These are phyloP conservation scores for Xylaria sp. DNA, from an alignment of 2,329 filamentous ascomycete genomes.

Conservation along the genomic window DNA sequence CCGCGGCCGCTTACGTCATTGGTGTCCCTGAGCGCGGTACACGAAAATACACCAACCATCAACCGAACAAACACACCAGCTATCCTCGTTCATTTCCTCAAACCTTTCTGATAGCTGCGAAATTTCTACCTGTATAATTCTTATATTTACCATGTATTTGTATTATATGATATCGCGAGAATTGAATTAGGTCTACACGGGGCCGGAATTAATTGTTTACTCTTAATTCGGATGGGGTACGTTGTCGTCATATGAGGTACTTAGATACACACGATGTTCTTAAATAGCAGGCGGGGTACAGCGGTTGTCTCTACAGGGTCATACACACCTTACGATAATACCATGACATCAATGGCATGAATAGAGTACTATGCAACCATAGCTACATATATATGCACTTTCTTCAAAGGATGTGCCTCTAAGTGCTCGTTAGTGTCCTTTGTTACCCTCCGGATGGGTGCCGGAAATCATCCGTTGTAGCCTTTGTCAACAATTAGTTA, in stretches of 20 bases:
- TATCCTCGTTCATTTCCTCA: not conserved
- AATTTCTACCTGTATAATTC: not conserved
- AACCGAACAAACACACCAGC: not conserved
- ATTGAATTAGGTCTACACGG: not conserved
- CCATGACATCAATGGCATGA: constrained; percentile 29
- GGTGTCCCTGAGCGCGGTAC: not conserved
- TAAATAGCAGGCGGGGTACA: constrained; percentile 24
- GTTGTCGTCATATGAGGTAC: constrained; percentile 2
- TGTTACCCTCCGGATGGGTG: constrained; percentile 1
- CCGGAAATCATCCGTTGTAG: not conserved
- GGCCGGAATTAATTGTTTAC: not conserved
- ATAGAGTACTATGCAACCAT: not conserved
- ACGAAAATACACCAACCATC: not conserved
- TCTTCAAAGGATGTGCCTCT: constrained; percentile 1
- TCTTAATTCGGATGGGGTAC: not conserved
- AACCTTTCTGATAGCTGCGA: not conserved
- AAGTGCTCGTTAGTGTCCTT: constrained; percentile 25
- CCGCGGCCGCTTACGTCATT: constrained; percentile 31
- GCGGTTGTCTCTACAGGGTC: not conserved
- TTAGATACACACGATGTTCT: not conserved
- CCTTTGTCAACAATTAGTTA: constrained; percentile 8
- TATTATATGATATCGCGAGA: not conserved
- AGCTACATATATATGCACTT: not conserved
- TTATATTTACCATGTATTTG: not conserved
- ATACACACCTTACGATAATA: not conserved